Evolutionary conservation across 164 flowering plant genomes (phyloP).

Genomic region (Aristolochia fimbriata): DNA sequence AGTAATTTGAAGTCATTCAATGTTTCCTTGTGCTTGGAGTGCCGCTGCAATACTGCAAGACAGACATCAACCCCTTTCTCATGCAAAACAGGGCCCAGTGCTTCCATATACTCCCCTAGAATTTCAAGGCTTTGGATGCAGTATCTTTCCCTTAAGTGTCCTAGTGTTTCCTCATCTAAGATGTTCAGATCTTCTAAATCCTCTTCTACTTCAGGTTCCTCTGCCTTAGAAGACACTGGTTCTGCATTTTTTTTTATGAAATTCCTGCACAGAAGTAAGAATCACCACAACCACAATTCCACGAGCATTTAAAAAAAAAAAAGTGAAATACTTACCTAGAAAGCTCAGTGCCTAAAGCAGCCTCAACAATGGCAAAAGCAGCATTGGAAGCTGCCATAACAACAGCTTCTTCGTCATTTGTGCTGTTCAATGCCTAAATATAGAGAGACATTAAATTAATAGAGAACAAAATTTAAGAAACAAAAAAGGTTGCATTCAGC

Average conservation of each 20-base stretch:
- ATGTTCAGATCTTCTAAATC: constrained; percentile 56
- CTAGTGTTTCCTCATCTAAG: constrained; percentile 51
- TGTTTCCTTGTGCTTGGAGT: constrained; percentile 34
- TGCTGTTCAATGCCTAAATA: constrained; percentile 46
- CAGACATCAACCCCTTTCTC: constrained; percentile 98
- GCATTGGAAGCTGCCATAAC: constrained; percentile 83
- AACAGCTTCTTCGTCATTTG: constrained; percentile 81
- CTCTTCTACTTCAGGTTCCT: constrained; percentile 42
- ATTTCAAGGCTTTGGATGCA: constrained; percentile 86
- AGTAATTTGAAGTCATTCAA: constrained; percentile 32
- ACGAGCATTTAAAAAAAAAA: neutral
- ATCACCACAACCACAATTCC: neutral
- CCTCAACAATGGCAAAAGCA: constrained; percentile 83
- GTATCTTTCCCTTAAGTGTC: constrained; percentile 64
- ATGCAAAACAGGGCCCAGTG: constrained; percentile 91
- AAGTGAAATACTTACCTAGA: constrained; percentile 41
- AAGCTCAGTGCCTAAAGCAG: constrained; percentile 67
- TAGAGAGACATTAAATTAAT: constrained; percentile 1
- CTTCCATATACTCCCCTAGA: constrained; percentile 93
- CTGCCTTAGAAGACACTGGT: constrained; percentile 11
- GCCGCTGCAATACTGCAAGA: constrained; percentile 58
- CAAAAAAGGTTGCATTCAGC: neutral
- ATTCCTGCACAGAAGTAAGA: constrained; percentile 31
- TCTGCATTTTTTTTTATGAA: constrained; percentile 22
- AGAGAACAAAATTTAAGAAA: neutral